Evolutionary conservation across 1,284 basidiomycete species (phyloP), one percentile per base, ranked within the genome.

Genomic region (Leccinum holopus): DNA sequence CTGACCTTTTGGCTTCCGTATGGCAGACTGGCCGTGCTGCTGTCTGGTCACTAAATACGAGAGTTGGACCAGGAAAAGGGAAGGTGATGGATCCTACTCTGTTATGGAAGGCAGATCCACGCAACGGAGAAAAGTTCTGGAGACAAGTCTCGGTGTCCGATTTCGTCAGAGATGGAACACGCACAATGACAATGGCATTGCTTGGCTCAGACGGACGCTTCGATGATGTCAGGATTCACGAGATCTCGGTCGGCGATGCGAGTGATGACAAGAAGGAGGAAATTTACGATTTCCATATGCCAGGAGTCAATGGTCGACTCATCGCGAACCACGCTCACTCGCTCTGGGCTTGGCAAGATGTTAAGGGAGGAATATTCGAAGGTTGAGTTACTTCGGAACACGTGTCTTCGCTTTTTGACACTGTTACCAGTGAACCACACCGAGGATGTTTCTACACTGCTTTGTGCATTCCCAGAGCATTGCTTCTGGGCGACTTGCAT

Each of bases 11-110:
- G 2, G 88, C 85, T 5, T 74, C 87, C 1, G 78, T 97, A 1
- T 92, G 88, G 86, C 86, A 88, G 68, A 74, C 73, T 14, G 87
- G 88, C 0, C 74, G 78, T 37, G 73, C 91, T 3, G 85, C 91
- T 61, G 66, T 94, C 2, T 95, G 88, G 85, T 79, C 85, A 47
- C 78, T 95, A 32, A 79, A 82, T 44, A 92, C 89, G 0, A 82
- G 86, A 9, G 76, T 87, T 21, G 81, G 81, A 5, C 81, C 85
- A n/a, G 86, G 86, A 3, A 82, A 81, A 0, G 85, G 81, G n/a
- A 87, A 87, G 66, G 78, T 82, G 6, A 83, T 90, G 76, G 78
- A 87, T 63, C 91, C 91, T 0, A 70, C 70, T 9, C 74, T 80
- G 55, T 58, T 83, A 1, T 88, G 85, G 82, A 76, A 79, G 14